phyloP scores from a whole-genome alignment of 2,329 filamentous ascomycete species.

The Fusarium sp. region DNA sequence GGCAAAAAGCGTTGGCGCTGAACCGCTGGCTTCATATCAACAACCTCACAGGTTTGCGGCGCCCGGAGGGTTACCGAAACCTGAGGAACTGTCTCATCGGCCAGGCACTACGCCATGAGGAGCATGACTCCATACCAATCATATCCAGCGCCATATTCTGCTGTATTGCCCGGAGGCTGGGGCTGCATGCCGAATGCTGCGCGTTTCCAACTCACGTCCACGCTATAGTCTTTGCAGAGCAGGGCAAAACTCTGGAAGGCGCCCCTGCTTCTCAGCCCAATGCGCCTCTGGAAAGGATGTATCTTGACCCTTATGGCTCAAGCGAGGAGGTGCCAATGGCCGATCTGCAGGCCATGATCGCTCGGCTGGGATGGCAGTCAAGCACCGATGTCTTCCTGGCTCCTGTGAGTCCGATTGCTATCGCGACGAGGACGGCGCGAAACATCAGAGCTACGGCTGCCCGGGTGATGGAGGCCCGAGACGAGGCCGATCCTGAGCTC shows the following conservation, averaged over 20 bases:
- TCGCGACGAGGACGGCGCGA: slow-evolving; percentile 74
- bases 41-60: slow-evolving; percentile 74
- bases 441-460: slow-evolving; percentile 78
- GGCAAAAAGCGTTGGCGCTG: slow-evolving; percentile 72
- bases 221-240: slow-evolving; percentile 72
- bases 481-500: slow-evolving; percentile 42
- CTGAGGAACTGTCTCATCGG: slow-evolving; percentile 89
- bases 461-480: slow-evolving; percentile 43
- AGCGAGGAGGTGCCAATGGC: slow-evolving; percentile 69
- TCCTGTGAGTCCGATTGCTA: slow-evolving; percentile 68
- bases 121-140: slow-evolving; percentile 82
- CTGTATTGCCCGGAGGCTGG: slow-evolving; percentile 75
- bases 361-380: slow-evolving; percentile 55
- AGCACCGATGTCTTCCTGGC: slow-evolving; percentile 63
- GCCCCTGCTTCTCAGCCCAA: slow-evolving; percentile 49
- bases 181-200: slow-evolving; percentile 78
- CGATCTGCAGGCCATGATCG: slow-evolving; percentile 67
- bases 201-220: slow-evolving; percentile 87
- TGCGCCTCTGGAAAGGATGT: slow-evolving; percentile 64
- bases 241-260: slow-evolving; percentile 67
- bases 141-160: slow-evolving; percentile 89
- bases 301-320: slow-evolving; percentile 80
- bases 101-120: slow-evolving; percentile 73
- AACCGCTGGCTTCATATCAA: slow-evolving; percentile 72
- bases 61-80: slow-evolving; percentile 73